A percentile compares a stretch with the other conserved stretches of the same genome.
These are phyloP conservation scores for Colletotrichum musicola DNA, from an alignment of 2,329 filamentous ascomycete species.

Conservation along the genomic window DNA sequence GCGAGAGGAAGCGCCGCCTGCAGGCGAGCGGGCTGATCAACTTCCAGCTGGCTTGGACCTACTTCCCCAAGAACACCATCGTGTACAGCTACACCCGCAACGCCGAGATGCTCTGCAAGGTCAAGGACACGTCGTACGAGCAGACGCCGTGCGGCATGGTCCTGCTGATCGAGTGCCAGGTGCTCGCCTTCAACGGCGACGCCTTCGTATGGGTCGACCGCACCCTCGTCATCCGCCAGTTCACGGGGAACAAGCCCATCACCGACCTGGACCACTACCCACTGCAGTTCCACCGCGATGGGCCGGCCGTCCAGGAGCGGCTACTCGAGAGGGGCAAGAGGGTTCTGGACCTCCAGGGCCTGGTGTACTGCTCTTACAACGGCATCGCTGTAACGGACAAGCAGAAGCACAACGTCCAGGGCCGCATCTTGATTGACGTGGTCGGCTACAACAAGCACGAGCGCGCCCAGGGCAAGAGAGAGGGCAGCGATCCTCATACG, in stretches of 20 bases:
- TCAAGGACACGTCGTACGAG: slow-evolving; percentile 50
- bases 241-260: slow-evolving; percentile 56
- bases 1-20: slow-evolving; percentile 51
- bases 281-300: slow-evolving; percentile 48
- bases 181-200: slow-evolving; percentile 55
- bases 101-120: slow-evolving; percentile 57
- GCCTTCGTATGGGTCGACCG: slow-evolving; percentile 56
- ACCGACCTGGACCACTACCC: slow-evolving; percentile 55
- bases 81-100: slow-evolving; percentile 55
- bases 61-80: slow-evolving; percentile 55
- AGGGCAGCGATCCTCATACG: slow-evolving; percentile 48
- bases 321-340: slow-evolving; percentile 52
- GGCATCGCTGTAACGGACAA: slow-evolving; percentile 50
- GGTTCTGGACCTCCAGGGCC: slow-evolving; percentile 56
- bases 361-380: slow-evolving; percentile 56
- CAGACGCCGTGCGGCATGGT: slow-evolving; percentile 16
- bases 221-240: slow-evolving; percentile 47
- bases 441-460: slow-evolving; percentile 58
- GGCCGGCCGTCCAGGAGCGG: slow-evolving; percentile 45
- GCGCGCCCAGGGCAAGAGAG: slow-evolving; percentile 50
- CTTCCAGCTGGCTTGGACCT: slow-evolving; percentile 58
- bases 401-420: slow-evolving; percentile 54
- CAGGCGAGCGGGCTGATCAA: slow-evolving; percentile 53
- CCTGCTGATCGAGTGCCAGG: slow-evolving; percentile 48
- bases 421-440: slow-evolving; percentile 55